Conservation (phyloP, 352 stramenopile genomes). For the Phytophthora podocarpi region DNA sequence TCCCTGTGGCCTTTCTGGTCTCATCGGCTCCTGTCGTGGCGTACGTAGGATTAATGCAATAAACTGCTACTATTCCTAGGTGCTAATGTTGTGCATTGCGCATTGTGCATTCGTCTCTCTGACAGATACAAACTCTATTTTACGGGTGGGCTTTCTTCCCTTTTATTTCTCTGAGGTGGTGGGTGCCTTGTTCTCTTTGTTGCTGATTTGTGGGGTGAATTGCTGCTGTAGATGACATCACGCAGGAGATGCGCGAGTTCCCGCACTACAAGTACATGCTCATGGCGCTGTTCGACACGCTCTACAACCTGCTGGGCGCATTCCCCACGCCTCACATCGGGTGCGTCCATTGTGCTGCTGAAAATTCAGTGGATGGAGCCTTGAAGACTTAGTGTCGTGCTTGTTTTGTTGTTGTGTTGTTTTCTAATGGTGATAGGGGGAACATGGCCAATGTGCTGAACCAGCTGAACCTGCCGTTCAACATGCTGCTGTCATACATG, state of each 20-base stretch:
- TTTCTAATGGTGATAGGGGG: conserved; percentile 52
- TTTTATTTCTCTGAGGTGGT: background rate
- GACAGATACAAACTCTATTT: conserved; percentile 83
- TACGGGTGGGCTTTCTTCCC: conserved; percentile 39
- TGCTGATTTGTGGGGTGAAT: background rate
- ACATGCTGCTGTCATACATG: conserved; percentile 85
- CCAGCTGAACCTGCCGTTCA: conserved; percentile 87
- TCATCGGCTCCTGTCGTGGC: conserved; percentile 78
- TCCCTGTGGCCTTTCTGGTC: conserved; percentile 74
- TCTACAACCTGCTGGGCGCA: conserved; percentile 83
- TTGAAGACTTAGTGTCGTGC: conserved; percentile 1
- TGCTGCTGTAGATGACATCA: conserved; percentile 72
- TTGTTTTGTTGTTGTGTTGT: background rate
- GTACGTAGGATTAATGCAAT: conserved; percentile 34
- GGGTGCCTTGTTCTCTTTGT: background rate
- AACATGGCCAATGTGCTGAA: conserved; percentile 88
- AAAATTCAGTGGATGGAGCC: no score
- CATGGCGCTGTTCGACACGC: conserved; percentile 86
- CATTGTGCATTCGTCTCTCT: background rate
- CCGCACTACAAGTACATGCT: conserved; percentile 89
- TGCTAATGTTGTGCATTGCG: background rate
- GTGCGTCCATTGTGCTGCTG: conserved; percentile 33
- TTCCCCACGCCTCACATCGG: conserved; percentile 87
- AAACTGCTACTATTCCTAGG: background rate
- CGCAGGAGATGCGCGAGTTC: conserved; percentile 78